A percentile compares a stretch with the other conserved stretches of the same genome.
These are phyloP conservation scores for Astraeus odoratus DNA, from an alignment of 768 basidiomycete genomes.

Conservation along the genomic window DNA sequence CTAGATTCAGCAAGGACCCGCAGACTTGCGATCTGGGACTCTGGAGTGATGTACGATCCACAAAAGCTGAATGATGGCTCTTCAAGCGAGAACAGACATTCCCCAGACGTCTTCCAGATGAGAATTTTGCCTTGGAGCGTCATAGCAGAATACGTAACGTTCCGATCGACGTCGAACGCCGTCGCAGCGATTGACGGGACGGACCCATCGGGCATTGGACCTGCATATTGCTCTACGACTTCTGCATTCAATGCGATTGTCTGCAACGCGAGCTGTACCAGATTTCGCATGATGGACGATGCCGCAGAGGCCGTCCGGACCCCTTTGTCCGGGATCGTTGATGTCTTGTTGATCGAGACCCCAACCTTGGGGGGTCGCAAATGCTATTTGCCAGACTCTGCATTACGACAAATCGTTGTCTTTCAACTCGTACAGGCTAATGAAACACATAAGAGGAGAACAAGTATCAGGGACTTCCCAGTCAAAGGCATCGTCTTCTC, in stretches of 20 bases:
- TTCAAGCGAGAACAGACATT: slow-evolving; percentile 6
- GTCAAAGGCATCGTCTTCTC: slow-evolving; percentile 3
- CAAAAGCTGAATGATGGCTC: slow-evolving; percentile 15
- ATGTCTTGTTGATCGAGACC: slow-evolving; percentile 2
- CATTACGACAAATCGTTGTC: not conserved
- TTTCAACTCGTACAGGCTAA: not conserved
- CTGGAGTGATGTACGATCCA: slow-evolving; percentile 14
- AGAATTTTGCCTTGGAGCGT: slow-evolving; percentile 54
- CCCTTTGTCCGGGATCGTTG: not conserved
- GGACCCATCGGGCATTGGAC: slow-evolving; percentile 10
- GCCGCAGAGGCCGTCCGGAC: not conserved
- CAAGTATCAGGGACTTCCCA: not conserved
- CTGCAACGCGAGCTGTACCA: slow-evolving; percentile 35
- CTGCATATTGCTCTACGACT: slow-evolving; percentile 12
- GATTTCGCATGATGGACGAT: slow-evolving; percentile 55
- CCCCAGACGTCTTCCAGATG: slow-evolving; percentile 42
- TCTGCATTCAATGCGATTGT: slow-evolving; percentile 11
- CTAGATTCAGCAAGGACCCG: slow-evolving; percentile 68
- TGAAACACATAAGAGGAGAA: not conserved
- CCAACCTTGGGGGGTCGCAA: too few species aligned
- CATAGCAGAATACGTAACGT: slow-evolving; percentile 50
- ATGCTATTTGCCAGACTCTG: too few species aligned
- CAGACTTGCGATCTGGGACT: slow-evolving; percentile 52
- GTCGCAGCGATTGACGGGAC: slow-evolving; percentile 37
- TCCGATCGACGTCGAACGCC: slow-evolving; percentile 59